phyloP scores from a whole-genome alignment of 164 flowering plant species.

The Euptelea pleiosperma region DNA sequence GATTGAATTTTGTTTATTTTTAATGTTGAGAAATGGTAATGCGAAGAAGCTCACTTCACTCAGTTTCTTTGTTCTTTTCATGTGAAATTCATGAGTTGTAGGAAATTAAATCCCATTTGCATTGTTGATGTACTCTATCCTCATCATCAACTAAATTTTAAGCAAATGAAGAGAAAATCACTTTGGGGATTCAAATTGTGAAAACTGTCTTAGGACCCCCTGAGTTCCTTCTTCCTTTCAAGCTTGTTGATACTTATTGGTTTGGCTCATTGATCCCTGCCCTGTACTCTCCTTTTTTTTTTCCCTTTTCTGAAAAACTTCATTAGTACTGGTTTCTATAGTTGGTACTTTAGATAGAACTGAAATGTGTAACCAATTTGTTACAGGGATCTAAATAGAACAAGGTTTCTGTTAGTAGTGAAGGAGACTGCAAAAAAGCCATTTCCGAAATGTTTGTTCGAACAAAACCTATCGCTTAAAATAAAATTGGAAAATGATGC shows the following conservation, averaged over 20 bases:
- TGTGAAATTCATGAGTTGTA: slow-evolving; percentile 4
- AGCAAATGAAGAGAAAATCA: slow-evolving; percentile 4
- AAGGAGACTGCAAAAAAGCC: background rate
- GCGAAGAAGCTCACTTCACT: slow-evolving; percentile 13
- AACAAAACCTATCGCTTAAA: background rate
- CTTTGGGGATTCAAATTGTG: slow-evolving; percentile 5
- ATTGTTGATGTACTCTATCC: slow-evolving; percentile 32
- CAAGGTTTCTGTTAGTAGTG: too few species aligned
- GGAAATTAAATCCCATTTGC: slow-evolving; percentile 29
- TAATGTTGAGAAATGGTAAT: slow-evolving; percentile 10
- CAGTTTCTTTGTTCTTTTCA: slow-evolving; percentile 2
- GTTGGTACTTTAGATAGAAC: too few species aligned
- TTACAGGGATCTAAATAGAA: too few species aligned
- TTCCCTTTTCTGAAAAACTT: too few species aligned
- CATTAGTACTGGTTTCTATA: too few species aligned
- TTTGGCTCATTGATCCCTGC: too few species aligned
- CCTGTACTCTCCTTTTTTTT: too few species aligned
- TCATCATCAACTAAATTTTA: slow-evolving; percentile 27
- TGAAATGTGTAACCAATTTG: too few species aligned
- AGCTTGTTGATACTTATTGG: too few species aligned
- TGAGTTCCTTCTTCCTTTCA: too few species aligned
- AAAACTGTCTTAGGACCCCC: slow-evolving; percentile 3
- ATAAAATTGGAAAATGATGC: background rate
- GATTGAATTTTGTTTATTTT: slow-evolving; percentile 27
- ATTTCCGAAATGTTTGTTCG: background rate